These are phyloP conservation scores for Solanum rostratum DNA, from an alignment of 257 asterid species.

Conservation along the genomic window DNA sequence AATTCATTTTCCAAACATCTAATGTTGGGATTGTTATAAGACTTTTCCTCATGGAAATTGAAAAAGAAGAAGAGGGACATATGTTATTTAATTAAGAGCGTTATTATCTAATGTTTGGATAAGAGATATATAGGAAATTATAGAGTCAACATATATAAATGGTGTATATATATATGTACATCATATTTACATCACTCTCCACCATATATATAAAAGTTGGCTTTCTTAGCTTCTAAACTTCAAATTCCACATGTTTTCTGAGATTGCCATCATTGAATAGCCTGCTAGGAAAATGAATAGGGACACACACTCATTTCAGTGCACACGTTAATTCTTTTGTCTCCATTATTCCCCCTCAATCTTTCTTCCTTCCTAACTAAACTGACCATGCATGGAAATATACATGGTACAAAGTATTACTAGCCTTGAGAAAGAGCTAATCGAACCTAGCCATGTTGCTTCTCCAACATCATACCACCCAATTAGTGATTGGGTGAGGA, in stretches of 20 bases:
- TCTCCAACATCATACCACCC: too few species aligned
- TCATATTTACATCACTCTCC: neutral
- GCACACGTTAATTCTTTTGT: neutral
- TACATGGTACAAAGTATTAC: neutral
- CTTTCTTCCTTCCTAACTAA: neutral
- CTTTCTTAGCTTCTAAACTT: neutral
- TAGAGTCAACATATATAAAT: neutral
- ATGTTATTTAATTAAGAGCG: neutral
- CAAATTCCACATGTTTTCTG: neutral
- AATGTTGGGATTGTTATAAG: neutral
- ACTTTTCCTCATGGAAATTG: neutral
- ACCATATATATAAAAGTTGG: neutral
- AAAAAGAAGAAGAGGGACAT: neutral
- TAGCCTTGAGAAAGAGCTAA: neutral
- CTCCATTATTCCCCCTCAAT: neutral
- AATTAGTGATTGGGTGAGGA: too few species aligned
- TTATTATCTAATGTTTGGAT: neutral
- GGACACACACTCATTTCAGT: neutral
- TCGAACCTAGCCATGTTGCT: neutral
- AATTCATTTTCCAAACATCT: neutral
- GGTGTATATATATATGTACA: neutral
- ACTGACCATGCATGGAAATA: neutral
- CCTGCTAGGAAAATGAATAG: neutral
- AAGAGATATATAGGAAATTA: neutral
- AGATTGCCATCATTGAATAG: neutral